Base-by-base conservation (phyloP, 2,329 filamentous ascomycete genomes). In the Aspergillus pseudoterreus region DNA sequence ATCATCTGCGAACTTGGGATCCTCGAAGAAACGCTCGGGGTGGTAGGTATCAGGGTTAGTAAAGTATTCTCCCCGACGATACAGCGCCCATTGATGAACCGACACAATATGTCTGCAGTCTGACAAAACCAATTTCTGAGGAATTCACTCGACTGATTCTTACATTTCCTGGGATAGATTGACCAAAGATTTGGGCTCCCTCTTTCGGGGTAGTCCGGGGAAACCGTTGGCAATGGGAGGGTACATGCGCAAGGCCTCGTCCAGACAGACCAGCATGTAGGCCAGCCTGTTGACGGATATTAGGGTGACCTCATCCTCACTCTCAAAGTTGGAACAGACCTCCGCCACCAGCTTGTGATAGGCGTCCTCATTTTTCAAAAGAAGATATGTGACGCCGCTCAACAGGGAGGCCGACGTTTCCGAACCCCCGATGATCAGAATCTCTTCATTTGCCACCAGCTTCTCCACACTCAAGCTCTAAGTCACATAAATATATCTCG, bases 61-160 rank as follows among this genome's bases (percentile, higher is more conserved):
- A 59, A 79, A 82, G 57, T 78, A 68, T 9, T 64, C 59, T 1
- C 71, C 65, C 45, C 72, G 73, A 53, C 73, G 73, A 55, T 75
- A 75, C n/a, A 74, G 65, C 2, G 75, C 67, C 59, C 68, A 78
- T 33, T 80, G 76, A 41, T 72, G 69, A 1, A 79, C 65, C 0
- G 70, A 67, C 0, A 80, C 67, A 3, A 62, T n/a, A 57, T 1
- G 72, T 78, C 75, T 78, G 49, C 2, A 21, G 33, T 22, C 6
- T 15, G 8, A 2, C 38, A 10, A 12, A 3, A 42, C 2, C 6
- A 17, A 19, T 24, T 15, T 14, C 32, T 6, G 2, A 22, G 10
- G 17, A 4, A 21, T 15, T 24, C 5, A 47, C 2, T 4, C 17
- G 8, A 12, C 1, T 17, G 12, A 46, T 9, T 15, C 53, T 35